Percentiles rank a stretch among this genome's conserved stretches.
Evolutionary conservation across 306 rosid species (phyloP).

Genomic region (Senna siamea): DNA sequence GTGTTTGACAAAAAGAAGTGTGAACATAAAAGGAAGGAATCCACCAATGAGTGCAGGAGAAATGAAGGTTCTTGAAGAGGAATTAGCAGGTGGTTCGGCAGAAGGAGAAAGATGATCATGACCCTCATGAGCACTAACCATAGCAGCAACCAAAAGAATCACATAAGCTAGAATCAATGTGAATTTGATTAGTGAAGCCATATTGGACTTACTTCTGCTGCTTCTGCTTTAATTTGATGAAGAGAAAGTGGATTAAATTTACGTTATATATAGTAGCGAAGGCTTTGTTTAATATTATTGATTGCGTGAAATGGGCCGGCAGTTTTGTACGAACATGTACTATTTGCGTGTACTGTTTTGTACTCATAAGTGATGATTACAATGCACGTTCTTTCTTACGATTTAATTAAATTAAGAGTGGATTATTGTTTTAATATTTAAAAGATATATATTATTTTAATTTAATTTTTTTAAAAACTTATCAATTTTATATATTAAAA

Average conservation of each 20-base stretch:
- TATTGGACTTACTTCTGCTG: background rate
- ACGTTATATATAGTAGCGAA: background rate
- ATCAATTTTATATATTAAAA: no score
- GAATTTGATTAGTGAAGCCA: constrained; percentile 48
- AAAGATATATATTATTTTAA: no score
- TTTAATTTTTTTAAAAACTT: no score
- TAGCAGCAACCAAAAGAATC: constrained; percentile 39
- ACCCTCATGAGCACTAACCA: constrained; percentile 46
- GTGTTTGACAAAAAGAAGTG: constrained; percentile 37
- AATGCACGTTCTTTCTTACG: no score
- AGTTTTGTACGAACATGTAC: background rate
- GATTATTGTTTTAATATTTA: no score
- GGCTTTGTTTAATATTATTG: background rate
- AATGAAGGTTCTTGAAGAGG: constrained; percentile 34
- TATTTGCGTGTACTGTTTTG: background rate
- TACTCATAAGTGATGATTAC: background rate
- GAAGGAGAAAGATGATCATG: constrained; percentile 35
- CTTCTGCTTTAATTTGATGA: background rate
- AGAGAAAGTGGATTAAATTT: background rate
- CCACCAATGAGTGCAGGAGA: constrained; percentile 40
- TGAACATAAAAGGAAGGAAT: constrained; percentile 37
- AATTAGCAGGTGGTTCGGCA: constrained; percentile 25
- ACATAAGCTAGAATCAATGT: constrained; percentile 39
- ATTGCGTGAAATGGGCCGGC: no score
- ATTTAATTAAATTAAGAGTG: no score